These are phyloP conservation scores for Lactifluus echinatus DNA, from an alignment of 768 basidiomycete genomes.

Conservation along the genomic window DNA sequence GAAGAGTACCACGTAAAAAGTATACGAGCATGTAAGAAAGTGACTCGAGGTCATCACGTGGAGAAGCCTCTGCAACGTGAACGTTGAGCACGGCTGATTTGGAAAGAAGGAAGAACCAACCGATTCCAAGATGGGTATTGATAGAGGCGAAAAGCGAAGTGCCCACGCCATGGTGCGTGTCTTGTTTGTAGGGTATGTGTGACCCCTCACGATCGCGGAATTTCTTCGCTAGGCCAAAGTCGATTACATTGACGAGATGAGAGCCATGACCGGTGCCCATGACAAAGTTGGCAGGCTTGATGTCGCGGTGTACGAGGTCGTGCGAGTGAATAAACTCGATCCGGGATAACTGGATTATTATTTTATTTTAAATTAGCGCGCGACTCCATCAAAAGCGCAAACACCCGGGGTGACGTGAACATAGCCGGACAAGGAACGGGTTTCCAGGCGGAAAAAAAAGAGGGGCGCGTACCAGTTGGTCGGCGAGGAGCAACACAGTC, in stretches of 20 bases:
- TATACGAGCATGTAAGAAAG: slow-evolving; percentile 80
- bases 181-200: slow-evolving; percentile 67
- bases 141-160: slow-evolving; percentile 69
- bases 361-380: background rate
- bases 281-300: slow-evolving; percentile 98
- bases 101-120: slow-evolving; percentile 28
- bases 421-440: background rate
- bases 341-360: slow-evolving; percentile 63
- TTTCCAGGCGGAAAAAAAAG: slow-evolving; percentile 1
- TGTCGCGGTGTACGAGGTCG: slow-evolving; percentile 91
- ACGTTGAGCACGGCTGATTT: background rate
- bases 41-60: slow-evolving; percentile 73
- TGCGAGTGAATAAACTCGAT: slow-evolving; percentile 96
- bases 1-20: slow-evolving; percentile 67
- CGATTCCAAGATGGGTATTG: slow-evolving; percentile 67
- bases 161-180: slow-evolving; percentile 71
- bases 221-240: slow-evolving; percentile 79
- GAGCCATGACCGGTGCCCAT: slow-evolving; percentile 75
- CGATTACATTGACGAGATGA: slow-evolving; percentile 83
- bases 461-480: slow-evolving; percentile 74
- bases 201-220: slow-evolving; percentile 58
- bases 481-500: slow-evolving; percentile 87
- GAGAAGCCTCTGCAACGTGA: slow-evolving; percentile 49
- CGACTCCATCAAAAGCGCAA: background rate
- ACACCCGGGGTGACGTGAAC: background rate